Percentiles rank a stretch among this genome's conserved stretches.
Evolutionary conservation across 139 green algal genomes (phyloP).

Genomic region (Picochlorum costavermella): DNA sequence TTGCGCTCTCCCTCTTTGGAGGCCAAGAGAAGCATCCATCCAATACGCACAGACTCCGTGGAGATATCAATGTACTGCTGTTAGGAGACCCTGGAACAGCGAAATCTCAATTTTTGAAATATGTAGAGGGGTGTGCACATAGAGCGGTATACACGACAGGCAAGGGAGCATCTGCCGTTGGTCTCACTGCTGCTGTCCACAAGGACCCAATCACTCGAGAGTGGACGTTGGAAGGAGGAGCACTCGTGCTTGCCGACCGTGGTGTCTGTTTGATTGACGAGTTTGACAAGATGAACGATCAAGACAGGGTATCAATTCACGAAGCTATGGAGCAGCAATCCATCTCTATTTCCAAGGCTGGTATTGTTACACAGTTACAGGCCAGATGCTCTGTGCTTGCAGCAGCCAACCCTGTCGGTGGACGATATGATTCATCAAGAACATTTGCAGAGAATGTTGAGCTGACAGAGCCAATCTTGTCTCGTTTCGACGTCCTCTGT

Average conservation of each 20-base stretch:
- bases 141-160: conserved; percentile 95
- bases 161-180: conserved; percentile 94
- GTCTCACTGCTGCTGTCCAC: conserved; percentile 92
- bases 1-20: conserved; percentile 92
- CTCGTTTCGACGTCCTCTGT: conserved; percentile 92
- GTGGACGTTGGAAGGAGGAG: conserved; percentile 97
- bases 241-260: conserved; percentile 93
- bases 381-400: conserved; percentile 91
- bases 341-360: conserved; percentile 98
- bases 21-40: conserved; percentile 72
- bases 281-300: conserved; percentile 99
- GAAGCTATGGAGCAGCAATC: conserved; percentile 99
- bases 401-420: conserved; percentile 92
- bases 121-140: conserved; percentile 87
- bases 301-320: conserved; percentile 77
- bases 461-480: conserved; percentile 96
- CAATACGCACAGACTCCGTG: conserved; percentile 66
- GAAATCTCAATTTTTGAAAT: conserved; percentile 99
- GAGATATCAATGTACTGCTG: conserved; percentile 98
- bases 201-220: conserved; percentile 88
- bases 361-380: conserved; percentile 81
- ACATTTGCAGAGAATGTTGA: conserved; percentile 85
- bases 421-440: conserved; percentile 84
- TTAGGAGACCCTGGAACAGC: conserved; percentile 90
- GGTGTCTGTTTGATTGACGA: conserved; percentile 98